Conservation (phyloP, 805 yeast genomes). For the Pichia deserticola region DNA sequence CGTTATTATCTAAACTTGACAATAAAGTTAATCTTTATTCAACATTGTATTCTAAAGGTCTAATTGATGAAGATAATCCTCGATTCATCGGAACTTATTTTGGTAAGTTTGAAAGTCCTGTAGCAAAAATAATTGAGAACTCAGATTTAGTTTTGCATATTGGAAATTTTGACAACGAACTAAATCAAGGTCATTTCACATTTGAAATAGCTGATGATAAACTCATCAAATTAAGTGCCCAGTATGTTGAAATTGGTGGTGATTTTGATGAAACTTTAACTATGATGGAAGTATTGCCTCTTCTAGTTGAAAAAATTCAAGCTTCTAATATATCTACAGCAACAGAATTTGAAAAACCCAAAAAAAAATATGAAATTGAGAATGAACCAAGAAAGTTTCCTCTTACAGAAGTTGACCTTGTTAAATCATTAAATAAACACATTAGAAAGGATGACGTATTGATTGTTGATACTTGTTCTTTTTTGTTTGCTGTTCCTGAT, state of each 20-base stretch:
- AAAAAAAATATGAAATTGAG: constrained; percentile 3
- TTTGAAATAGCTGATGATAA: constrained; percentile 23
- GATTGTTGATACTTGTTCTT: constrained; percentile 41
- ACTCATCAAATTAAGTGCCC: constrained; percentile 35
- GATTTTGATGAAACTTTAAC: constrained; percentile 20
- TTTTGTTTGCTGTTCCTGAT: constrained; percentile 36
- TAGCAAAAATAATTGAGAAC: constrained; percentile 32
- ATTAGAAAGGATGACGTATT: constrained; percentile 34
- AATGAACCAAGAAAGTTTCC: constrained; percentile 6
- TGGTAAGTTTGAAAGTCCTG: constrained; percentile 29
- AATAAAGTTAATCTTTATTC: constrained; percentile 34
- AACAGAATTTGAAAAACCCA: not conserved
- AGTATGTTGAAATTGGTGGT: constrained; percentile 32
- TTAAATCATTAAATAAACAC: constrained; percentile 28
- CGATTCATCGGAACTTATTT: constrained; percentile 40
- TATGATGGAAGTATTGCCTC: constrained; percentile 29
- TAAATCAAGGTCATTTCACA: constrained; percentile 56
- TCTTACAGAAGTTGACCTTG: constrained; percentile 29
- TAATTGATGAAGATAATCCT: constrained; percentile 32
- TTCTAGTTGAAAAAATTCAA: constrained; percentile 34
- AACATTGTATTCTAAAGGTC: constrained; percentile 33
- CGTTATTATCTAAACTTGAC: constrained; percentile 27
- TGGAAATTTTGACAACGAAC: constrained; percentile 61
- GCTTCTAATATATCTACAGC: constrained; percentile 7
- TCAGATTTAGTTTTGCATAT: constrained; percentile 66